Conservation (phyloP, 352 stramenopile genomes). For the Bremia lactucae region DNA sequence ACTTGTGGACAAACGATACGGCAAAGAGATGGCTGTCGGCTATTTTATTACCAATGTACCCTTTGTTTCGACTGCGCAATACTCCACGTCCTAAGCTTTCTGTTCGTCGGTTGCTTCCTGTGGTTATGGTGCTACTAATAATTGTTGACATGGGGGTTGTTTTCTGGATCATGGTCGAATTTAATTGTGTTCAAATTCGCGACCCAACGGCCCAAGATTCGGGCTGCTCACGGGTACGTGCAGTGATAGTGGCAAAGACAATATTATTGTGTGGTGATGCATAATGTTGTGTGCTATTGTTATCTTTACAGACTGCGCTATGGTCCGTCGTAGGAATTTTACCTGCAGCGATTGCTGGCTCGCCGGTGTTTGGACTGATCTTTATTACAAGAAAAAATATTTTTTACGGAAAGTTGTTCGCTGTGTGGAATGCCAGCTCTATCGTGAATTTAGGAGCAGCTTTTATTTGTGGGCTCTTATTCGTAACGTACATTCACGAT, state of each 20-base stretch:
- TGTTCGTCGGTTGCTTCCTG: constrained; percentile 30
- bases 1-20: constrained; percentile 22
- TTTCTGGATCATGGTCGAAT: constrained; percentile 77
- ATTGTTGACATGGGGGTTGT: constrained; percentile 48
- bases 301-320: constrained; percentile 33
- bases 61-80: constrained; percentile 58
- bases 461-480: constrained; percentile 44
- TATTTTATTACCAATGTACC: constrained; percentile 38
- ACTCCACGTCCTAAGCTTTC: constrained; percentile 15
- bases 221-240: constrained; percentile 63
- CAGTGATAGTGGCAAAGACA: too few species aligned
- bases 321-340: constrained; percentile 52
- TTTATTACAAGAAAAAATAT: constrained; percentile 64
- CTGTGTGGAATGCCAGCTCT: constrained; percentile 59
- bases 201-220: constrained; percentile 60
- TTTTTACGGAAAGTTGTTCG: constrained; percentile 65
- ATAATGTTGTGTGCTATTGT: constrained; percentile 4
- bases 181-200: constrained; percentile 79
- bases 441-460: constrained; percentile 62
- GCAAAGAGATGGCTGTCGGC: constrained; percentile 14
- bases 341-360: constrained; percentile 43
- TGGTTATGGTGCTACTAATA: constrained; percentile 50
- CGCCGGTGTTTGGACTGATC: constrained; percentile 53
- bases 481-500: constrained; percentile 59
- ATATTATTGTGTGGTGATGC: too few species aligned